These are phyloP conservation scores for Rhodosporidiobolus sp. DNA, from an alignment of 768 basidiomycete species.

Conservation along the genomic window DNA sequence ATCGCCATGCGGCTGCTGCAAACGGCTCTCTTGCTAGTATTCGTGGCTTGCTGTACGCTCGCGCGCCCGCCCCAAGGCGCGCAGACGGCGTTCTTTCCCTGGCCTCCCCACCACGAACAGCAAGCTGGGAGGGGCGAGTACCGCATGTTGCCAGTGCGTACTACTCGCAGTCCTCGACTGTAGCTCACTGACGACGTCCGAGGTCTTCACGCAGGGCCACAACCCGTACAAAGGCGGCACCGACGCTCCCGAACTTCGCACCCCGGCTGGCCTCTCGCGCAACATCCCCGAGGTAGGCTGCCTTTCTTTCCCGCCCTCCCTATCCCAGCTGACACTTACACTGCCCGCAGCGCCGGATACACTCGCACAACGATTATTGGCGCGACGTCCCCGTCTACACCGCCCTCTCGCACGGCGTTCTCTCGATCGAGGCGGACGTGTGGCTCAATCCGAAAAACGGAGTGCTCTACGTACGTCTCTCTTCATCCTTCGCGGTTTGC, in stretches of 20 bases:
- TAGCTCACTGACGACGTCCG: background rate
- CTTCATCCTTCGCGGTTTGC: too few species aligned
- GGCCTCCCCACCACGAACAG: background rate
- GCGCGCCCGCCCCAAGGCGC: background rate
- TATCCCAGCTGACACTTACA: background rate
- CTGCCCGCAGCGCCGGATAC: constrained; percentile 9
- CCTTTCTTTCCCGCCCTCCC: background rate
- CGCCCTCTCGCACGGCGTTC: constrained; percentile 30
- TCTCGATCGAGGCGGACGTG: constrained; percentile 35
- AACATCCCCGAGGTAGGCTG: constrained; percentile 26
- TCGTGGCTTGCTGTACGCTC: too few species aligned
- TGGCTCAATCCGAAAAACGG: constrained; percentile 36
- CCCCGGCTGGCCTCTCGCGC: constrained; percentile 26
- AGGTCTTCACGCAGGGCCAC: background rate
- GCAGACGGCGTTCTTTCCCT: background rate
- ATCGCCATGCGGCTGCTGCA: too few species aligned
- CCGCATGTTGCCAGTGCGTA: background rate
- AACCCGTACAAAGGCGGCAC: background rate
- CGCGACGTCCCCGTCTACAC: constrained; percentile 34
- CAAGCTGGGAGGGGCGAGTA: constrained; percentile 6
- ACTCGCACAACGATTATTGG: constrained; percentile 43
- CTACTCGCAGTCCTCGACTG: background rate
- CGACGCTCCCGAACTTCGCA: constrained; percentile 17
- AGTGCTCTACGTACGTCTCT: constrained; percentile 26
- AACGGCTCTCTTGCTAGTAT: too few species aligned